A percentile compares a stretch with the other conserved stretches of the same genome.
These are phyloP conservation scores for Stenocarpella maydis DNA, from an alignment of 2,329 filamentous ascomycete genomes.

Conservation along the genomic window DNA sequence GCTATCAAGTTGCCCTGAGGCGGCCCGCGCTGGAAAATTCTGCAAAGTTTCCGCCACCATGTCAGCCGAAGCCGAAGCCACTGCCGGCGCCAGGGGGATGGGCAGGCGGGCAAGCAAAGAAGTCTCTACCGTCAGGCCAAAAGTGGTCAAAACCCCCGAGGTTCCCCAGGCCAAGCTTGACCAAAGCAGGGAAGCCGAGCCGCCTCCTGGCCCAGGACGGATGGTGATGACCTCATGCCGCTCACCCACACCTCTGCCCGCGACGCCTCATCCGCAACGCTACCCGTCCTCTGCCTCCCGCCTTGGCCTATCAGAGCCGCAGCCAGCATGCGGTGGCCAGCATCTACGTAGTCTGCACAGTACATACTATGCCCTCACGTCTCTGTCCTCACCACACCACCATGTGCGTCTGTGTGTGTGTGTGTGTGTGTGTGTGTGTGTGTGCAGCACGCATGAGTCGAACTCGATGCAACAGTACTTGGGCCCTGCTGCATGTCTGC, in stretches of 20 bases:
- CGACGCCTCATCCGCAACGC: conserved; percentile 13
- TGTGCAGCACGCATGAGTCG: conserved; percentile 7
- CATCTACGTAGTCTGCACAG: no score
- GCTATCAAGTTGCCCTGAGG: neutral
- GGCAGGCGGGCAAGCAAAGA: neutral
- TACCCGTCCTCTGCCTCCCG: neutral
- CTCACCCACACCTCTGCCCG: neutral
- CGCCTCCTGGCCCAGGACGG: conserved; percentile 26
- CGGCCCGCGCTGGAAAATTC: neutral
- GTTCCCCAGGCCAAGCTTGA: conserved; percentile 14
- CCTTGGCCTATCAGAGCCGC: conserved; percentile 34
- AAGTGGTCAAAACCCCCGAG: conserved; percentile 18
- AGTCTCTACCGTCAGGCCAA: neutral
- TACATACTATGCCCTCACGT: no score
- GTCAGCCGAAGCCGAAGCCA: neutral
- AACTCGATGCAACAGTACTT: neutral
- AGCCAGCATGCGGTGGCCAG: neutral
- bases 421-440: no score
- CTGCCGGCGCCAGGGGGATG: neutral
- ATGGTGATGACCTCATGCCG: conserved; percentile 30
- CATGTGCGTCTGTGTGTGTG: no score
- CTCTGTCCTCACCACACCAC: no score
- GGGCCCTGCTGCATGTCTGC: neutral
- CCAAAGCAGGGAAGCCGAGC: conserved; percentile 34
- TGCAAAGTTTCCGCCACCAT: conserved; percentile 26